Evolutionary conservation across 2,329 filamentous ascomycete genomes (phyloP).

Genomic region (Diplodia corticola): DNA sequence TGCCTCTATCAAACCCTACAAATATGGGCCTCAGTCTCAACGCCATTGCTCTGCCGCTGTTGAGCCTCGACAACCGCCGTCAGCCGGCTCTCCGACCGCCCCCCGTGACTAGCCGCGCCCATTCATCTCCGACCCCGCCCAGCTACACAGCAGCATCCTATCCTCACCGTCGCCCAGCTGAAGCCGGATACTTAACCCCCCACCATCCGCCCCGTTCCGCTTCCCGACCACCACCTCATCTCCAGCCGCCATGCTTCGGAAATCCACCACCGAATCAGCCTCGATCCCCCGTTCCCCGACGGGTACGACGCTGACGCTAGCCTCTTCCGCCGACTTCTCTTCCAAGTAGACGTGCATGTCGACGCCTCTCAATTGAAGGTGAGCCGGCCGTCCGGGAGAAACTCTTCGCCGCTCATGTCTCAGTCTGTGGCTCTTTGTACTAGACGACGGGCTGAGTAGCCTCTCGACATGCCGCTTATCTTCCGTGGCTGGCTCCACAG

Average conservation of each 20-base stretch:
- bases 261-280: neutral
- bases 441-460: too few relatives aligned
- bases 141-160: neutral
- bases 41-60: neutral
- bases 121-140: neutral
- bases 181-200: neutral
- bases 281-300: neutral
- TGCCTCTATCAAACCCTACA: neutral
- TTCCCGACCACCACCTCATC: neutral
- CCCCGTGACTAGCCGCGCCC: neutral
- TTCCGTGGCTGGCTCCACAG: neutral
- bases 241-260: neutral
- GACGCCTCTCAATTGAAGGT: neutral
- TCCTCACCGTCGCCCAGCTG: neutral
- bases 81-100: neutral
- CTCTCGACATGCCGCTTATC: neutral
- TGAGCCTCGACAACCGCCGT: neutral
- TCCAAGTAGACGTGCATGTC: neutral
- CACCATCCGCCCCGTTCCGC: neutral
- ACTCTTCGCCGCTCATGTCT: neutral
- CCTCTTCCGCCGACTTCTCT: neutral
- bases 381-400: neutral
- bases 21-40: conserved; percentile 5
- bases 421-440: too few relatives aligned
- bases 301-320: neutral